A percentile compares a stretch with the other conserved stretches of the same genome.
Evolutionary conservation across 2,329 filamentous ascomycete genomes (phyloP).

Genomic region (Trichoderma sp.): DNA sequence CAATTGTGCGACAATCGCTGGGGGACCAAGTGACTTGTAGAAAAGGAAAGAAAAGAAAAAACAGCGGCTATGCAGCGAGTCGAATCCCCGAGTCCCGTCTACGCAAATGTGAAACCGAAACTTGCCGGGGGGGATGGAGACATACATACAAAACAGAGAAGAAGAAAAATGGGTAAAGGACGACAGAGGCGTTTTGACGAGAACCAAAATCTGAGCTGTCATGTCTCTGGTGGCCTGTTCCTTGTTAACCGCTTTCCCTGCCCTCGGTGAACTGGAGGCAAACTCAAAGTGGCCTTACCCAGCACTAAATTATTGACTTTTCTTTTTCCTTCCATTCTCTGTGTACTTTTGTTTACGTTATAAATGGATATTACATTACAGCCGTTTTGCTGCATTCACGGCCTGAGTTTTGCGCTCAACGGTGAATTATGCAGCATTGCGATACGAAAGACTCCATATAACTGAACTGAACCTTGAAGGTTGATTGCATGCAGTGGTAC

Average conservation of each 20-base stretch:
- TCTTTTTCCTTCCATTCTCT: not conserved
- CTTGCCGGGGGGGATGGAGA: not conserved
- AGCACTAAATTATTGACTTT: not conserved
- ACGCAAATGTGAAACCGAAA: not conserved
- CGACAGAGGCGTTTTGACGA: not conserved
- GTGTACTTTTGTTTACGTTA: not conserved
- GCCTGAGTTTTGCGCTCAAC: not conserved
- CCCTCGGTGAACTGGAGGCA: not conserved
- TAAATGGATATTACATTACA: not conserved
- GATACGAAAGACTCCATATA: not conserved
- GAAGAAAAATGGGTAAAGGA: not conserved
- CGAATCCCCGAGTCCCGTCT: conserved; percentile 7
- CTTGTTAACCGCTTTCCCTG: not conserved
- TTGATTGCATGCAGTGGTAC: not conserved
- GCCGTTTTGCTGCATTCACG: not conserved
- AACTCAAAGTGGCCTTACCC: not conserved
- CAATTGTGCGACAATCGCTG: conserved; percentile 3
- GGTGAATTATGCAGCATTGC: not conserved
- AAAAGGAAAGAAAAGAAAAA: not conserved
- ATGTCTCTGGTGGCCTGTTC: not conserved
- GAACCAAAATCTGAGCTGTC: not conserved
- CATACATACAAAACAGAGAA: not conserved
- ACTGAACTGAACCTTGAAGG: not conserved
- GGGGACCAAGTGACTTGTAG: not conserved
- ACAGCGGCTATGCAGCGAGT: conserved; percentile 9